Base-by-base conservation (phyloP, 345 rosid genomes). In the Camelina neglecta region DNA sequence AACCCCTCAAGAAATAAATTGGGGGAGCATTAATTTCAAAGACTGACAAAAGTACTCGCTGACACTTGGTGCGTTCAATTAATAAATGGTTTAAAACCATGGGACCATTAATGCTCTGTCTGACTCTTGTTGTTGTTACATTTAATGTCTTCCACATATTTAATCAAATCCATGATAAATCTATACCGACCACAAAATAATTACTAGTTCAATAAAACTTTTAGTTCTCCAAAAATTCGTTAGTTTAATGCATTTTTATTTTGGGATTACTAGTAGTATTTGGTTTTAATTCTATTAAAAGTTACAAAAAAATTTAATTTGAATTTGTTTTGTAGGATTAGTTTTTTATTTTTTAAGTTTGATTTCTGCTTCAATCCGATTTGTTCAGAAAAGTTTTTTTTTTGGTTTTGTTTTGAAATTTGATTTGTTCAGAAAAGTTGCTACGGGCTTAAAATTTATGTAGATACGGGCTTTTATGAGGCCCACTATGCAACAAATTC, bases 11-110 rank as follows among this genome's bases (percentile, higher is more conserved):
- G 21, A 57, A 58, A 64, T 45, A 72, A 78, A 39, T 45, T 31
- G 69, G 69, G 0, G 1, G 1, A 11, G 69, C 74, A 78, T 78
- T 78, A 59, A 72, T 21, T 60, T 72, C 69, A 60, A 60, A 60
- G 81, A 72, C 77, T 72, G 81, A 72, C 81, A 78, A 78, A 78
- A 72, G 77, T 66, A 66, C 69, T 71, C 73, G 23, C 63, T 78
- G 77, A 72, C 81, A 78, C 77, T 39, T 65, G 67, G 74, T 67
- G 51, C 60, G 3, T 66, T 48, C 60, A 51, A 72, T 72, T 29
- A 29, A 4, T 71, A 65, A 72, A 78, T 72, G 38, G 58, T 23
- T 51, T 24, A 11, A 49, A 78, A 71, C 76, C 73, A 71, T 66
- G 58, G 77, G 77, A 72, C 77, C 77, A 78, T 72, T 72, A 72